Percentiles rank a stretch among this genome's conserved stretches.
These are phyloP conservation scores for Excoecaria cochinchinensis DNA, from an alignment of 345 rosid genomes.

Conservation along the genomic window DNA sequence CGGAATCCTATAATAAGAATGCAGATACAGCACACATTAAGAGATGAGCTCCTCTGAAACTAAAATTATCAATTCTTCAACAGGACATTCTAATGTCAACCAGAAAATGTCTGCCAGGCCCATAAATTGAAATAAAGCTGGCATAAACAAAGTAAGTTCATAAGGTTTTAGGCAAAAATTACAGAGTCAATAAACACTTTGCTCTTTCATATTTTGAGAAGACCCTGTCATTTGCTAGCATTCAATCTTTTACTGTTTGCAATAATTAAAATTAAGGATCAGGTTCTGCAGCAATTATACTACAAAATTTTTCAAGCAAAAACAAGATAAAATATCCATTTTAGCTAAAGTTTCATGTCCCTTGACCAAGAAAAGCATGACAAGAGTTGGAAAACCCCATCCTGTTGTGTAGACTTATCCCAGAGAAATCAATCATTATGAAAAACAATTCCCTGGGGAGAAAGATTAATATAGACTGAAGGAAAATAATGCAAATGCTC, in stretches of 20 bases:
- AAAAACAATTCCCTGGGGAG: neutral
- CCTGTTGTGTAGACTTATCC: neutral
- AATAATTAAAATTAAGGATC: neutral
- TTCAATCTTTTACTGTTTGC: neutral
- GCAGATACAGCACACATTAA: neutral
- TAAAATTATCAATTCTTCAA: slow-evolving; percentile 2
- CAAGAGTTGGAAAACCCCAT: neutral
- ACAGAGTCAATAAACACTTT: neutral
- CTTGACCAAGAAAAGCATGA: neutral
- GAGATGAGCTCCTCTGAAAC: neutral
- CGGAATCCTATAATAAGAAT: slow-evolving; percentile 62
- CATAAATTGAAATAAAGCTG: neutral
- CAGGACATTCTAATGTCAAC: neutral
- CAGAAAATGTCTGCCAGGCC: neutral
- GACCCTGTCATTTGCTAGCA: neutral
- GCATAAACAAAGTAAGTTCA: no score
- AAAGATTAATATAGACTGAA: no score
- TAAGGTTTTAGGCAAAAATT: neutral
- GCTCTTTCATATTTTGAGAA: no score
- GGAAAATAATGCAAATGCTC: no score
- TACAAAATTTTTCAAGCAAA: neutral
- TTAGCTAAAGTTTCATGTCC: no score
- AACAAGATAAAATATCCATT: neutral
- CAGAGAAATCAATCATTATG: neutral
- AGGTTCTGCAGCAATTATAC: neutral